These are phyloP conservation scores for Niveomyces coronatus DNA, from an alignment of 2,329 filamentous ascomycete genomes.

Conservation along the genomic window DNA sequence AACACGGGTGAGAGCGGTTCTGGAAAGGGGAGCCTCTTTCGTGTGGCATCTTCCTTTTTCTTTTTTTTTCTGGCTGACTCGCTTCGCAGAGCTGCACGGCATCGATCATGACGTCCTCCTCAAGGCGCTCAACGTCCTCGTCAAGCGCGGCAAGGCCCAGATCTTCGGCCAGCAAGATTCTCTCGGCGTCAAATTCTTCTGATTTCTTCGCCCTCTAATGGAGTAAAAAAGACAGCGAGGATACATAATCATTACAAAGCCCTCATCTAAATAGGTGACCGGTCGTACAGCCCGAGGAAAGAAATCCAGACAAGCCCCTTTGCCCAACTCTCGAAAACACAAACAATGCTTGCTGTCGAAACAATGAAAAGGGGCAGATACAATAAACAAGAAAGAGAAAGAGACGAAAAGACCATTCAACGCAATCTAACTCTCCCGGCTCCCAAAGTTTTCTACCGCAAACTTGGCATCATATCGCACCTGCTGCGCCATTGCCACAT, in stretches of 20 bases:
- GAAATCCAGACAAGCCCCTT: no score
- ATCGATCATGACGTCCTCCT: slow-evolving; percentile 76
- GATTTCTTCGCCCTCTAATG: slow-evolving; percentile 20
- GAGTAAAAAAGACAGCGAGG: background rate
- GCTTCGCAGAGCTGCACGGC: slow-evolving; percentile 64
- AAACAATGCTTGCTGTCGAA: no score
- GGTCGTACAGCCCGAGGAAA: background rate
- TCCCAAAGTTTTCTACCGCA: slow-evolving; percentile 36
- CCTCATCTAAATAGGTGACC: no score
- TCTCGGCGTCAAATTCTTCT: slow-evolving; percentile 95
- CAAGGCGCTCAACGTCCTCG: slow-evolving; percentile 68
- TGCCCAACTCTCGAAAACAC: no score
- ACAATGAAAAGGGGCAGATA: no score
- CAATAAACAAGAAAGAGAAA: no score
- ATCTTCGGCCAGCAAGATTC: slow-evolving; percentile 85
- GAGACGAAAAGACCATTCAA: background rate
- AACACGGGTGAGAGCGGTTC: slow-evolving; percentile 58
- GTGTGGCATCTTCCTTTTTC: background rate
- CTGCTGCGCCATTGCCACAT: slow-evolving; percentile 81
- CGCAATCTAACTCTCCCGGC: slow-evolving; percentile 13
- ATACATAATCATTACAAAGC: slow-evolving; percentile 1
- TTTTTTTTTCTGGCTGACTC: background rate
- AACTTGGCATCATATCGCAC: slow-evolving; percentile 58
- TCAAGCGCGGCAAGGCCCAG: slow-evolving; percentile 86
- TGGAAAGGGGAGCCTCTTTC: no score